Conservation (phyloP, 202 grass and related monocot species). For the Sporobolus alterniflorus region DNA sequence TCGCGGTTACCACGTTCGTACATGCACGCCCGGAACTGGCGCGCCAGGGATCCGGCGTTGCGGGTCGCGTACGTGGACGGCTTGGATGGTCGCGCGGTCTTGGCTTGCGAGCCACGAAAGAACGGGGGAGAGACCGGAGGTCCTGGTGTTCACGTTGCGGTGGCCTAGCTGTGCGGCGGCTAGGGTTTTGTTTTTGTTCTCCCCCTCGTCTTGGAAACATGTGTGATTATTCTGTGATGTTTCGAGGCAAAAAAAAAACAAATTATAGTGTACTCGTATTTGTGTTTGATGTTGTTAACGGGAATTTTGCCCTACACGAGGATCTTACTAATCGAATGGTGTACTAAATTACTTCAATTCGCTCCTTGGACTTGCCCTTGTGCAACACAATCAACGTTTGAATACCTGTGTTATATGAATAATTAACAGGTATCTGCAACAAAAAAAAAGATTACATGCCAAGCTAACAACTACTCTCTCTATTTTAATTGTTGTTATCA, state of each 20-base stretch:
- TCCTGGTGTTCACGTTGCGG: conserved; percentile 10
- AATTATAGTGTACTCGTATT: neutral
- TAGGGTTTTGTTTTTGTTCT: neutral
- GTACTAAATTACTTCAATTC: neutral
- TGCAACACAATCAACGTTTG: neutral
- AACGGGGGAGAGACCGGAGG: conserved; percentile 21
- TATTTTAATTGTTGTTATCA: too few relatives aligned
- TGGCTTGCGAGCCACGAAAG: conserved; percentile 59
- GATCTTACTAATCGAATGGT: neutral
- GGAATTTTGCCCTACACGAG: neutral
- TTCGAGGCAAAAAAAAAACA: neutral
- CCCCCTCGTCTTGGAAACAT: neutral
- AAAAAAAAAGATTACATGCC: too few relatives aligned
- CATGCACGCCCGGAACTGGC: neutral
- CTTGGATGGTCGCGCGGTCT: conserved; percentile 4
- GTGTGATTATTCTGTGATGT: neutral
- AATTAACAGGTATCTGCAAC: neutral
- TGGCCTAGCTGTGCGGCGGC: conserved; percentile 22
- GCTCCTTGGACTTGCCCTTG: neutral
- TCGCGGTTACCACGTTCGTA: conserved; percentile 27
- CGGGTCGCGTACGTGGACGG: conserved; percentile 15
- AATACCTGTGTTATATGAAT: neutral
- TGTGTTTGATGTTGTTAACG: neutral
- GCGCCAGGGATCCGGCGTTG: conserved; percentile 25
- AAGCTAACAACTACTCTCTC: too few relatives aligned